Conservation (phyloP, 345 rosid species). For the Citropsis articulata region DNA sequence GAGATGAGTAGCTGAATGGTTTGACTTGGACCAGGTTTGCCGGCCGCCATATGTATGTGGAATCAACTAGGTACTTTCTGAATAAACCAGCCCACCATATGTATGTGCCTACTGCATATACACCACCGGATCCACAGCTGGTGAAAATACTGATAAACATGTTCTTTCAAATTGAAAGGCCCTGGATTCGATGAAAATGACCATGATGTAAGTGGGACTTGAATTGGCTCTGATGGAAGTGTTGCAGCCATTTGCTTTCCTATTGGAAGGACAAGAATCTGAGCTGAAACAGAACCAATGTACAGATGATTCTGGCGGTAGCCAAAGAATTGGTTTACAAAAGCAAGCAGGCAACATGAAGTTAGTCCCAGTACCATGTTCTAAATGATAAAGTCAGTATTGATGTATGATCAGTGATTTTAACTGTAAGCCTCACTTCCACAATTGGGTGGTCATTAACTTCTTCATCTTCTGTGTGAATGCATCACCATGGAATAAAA, state of each 20-base stretch:
- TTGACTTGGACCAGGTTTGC: conserved; percentile 46
- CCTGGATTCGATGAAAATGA: conserved; percentile 55
- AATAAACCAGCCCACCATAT: conserved; percentile 41
- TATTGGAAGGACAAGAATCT: conserved; percentile 47
- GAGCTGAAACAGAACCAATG: conserved; percentile 37
- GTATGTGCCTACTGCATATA: conserved; percentile 23
- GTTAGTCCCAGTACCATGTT: conserved; percentile 48
- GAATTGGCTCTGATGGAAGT: conserved; percentile 36
- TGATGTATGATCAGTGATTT: conserved; percentile 48
- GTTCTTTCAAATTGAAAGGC: conserved; percentile 54
- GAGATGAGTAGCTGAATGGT: conserved; percentile 32
- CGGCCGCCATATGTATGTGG: conserved; percentile 52
- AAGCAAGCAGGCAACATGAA: conserved; percentile 52
- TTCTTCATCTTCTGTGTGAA: conserved; percentile 12
- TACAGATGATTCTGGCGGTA: conserved; percentile 42
- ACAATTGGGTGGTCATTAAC: conserved; percentile 53
- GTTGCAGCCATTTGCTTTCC: conserved; percentile 51
- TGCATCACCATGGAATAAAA: not conserved
- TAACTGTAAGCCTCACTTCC: conserved; percentile 56
- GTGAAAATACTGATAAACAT: conserved; percentile 57
- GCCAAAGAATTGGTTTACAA: conserved; percentile 50
- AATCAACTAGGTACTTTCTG: conserved; percentile 45
- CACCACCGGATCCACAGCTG: conserved; percentile 39
- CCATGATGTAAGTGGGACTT: conserved; percentile 38
- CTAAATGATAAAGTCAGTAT: conserved; percentile 43